These are phyloP conservation scores for Aspergillus floridensis DNA, from an alignment of 2,329 filamentous ascomycete species.

Conservation along the genomic window DNA sequence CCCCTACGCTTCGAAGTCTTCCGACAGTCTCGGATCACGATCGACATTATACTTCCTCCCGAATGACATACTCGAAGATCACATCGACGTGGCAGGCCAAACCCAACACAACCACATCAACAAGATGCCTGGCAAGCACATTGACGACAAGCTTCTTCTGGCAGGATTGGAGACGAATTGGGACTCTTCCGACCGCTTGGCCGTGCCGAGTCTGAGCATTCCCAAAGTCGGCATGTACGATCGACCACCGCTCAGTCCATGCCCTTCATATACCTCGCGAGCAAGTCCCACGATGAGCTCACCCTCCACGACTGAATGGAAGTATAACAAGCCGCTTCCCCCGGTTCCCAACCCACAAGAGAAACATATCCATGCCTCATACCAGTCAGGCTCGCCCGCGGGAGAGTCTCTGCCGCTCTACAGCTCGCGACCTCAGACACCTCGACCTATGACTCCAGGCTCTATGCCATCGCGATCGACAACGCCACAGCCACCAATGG, in stretches of 20 bases:
- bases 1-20: not conserved
- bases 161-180: slow-evolving; percentile 4
- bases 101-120: not conserved
- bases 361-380: not conserved
- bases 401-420: not conserved
- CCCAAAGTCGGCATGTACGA: not conserved
- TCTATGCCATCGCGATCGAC: not conserved
- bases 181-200: slow-evolving; percentile 1
- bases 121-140: not conserved
- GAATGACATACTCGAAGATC: slow-evolving; percentile 3
- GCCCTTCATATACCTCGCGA: not conserved
- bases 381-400: not conserved
- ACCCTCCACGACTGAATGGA: not conserved
- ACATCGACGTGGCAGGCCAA: not conserved
- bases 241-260: not conserved
- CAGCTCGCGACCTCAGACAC: not conserved
- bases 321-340: slow-evolving; percentile 1
- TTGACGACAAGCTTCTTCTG: slow-evolving; percentile 3
- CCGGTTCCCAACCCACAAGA: not conserved
- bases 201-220: slow-evolving; percentile 1
- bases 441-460: not conserved
- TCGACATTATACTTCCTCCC: slow-evolving; percentile 4
- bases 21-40: not conserved
- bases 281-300: not conserved
- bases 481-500: slow-evolving; percentile 1